Conservation (phyloP, 2,329 filamentous ascomycete species). For the Fusarium heterosporum region DNA sequence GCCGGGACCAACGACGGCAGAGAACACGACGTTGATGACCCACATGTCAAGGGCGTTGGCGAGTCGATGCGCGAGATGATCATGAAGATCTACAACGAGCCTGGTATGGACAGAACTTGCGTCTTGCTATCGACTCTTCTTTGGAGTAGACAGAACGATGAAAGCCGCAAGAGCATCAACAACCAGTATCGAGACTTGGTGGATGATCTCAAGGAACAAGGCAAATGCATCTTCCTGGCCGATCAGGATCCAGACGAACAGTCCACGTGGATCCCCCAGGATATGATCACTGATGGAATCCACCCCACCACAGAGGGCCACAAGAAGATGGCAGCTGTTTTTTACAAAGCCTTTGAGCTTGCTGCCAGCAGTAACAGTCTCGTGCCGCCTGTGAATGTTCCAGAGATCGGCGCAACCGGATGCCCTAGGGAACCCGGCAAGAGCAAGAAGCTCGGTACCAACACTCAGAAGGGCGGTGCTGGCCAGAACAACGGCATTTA, state of each 20-base stretch:
- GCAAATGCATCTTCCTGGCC: slow-evolving; percentile 1
- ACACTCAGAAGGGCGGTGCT: slow-evolving; percentile 44
- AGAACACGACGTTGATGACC: not conserved
- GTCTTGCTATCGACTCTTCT: slow-evolving; percentile 11
- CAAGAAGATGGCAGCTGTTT: slow-evolving; percentile 13
- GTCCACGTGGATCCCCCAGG: not conserved
- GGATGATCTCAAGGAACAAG: not conserved
- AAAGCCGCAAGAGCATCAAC: slow-evolving; percentile 5
- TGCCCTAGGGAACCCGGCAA: slow-evolving; percentile 42
- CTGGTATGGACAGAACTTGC: slow-evolving; percentile 1
- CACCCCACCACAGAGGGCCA: slow-evolving; percentile 5
- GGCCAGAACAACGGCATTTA: slow-evolving; percentile 49
- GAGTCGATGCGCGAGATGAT: slow-evolving; percentile 31
- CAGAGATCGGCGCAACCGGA: not conserved
- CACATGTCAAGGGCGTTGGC: slow-evolving; percentile 11
- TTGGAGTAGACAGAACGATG: not conserved
- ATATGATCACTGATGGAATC: not conserved
- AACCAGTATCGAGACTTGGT: slow-evolving; percentile 6
- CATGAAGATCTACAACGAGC: slow-evolving; percentile 6
- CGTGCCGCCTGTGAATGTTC: not conserved
- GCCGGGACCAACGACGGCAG: slow-evolving; percentile 42
- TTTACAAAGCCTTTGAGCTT: slow-evolving; percentile 1
- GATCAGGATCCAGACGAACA: not conserved
- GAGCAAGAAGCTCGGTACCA: slow-evolving; percentile 37
- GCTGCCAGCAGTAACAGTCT: not conserved